A percentile compares a stretch with the other conserved stretches of the same genome.
phyloP scores from a whole-genome alignment of 1,284 basidiomycete species.

The Coniophora puteana region DNA sequence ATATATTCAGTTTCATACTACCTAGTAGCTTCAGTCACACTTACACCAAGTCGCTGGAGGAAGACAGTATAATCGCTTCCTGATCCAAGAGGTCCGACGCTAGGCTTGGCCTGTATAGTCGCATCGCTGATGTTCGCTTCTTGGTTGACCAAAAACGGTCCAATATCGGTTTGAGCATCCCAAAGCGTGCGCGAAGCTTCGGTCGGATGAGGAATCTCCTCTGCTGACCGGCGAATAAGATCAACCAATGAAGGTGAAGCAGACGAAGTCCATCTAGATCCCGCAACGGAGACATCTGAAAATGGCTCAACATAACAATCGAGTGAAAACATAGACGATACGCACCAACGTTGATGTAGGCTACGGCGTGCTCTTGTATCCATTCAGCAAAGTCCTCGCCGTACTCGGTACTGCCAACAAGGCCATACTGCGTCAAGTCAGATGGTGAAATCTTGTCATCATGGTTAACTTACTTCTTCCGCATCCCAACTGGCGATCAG shows the following conservation, averaged over 20 bases:
- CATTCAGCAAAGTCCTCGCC: conserved; percentile 86
- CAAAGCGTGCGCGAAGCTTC: conserved; percentile 51
- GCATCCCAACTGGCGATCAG: conserved; percentile 93
- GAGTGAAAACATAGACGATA: not conserved
- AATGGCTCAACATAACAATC: conserved; percentile 7
- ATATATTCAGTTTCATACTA: conserved; percentile 2
- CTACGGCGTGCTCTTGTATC: conserved; percentile 76
- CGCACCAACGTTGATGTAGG: conserved; percentile 76
- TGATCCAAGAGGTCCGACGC: conserved; percentile 41
- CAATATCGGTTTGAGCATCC: conserved; percentile 60
- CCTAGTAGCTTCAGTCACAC: conserved; percentile 22
- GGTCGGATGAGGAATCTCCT: conserved; percentile 67
- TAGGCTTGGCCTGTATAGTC: conserved; percentile 17
- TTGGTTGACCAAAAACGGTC: conserved; percentile 40
- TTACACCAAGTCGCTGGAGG: conserved; percentile 52
- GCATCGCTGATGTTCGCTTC: conserved; percentile 24
- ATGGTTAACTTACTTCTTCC: conserved; percentile 61
- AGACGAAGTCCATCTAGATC: conserved; percentile 53
- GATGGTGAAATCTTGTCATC: conserved; percentile 1
- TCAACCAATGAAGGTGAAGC: conserved; percentile 79
- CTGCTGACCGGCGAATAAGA: conserved; percentile 64
- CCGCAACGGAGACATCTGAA: conserved; percentile 61
- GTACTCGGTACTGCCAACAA: conserved; percentile 85
- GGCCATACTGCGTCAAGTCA: conserved; percentile 61
- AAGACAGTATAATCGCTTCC: conserved; percentile 84